Base-by-base conservation (phyloP, 2,329 filamentous ascomycete genomes). In the Geosmithia flava region DNA sequence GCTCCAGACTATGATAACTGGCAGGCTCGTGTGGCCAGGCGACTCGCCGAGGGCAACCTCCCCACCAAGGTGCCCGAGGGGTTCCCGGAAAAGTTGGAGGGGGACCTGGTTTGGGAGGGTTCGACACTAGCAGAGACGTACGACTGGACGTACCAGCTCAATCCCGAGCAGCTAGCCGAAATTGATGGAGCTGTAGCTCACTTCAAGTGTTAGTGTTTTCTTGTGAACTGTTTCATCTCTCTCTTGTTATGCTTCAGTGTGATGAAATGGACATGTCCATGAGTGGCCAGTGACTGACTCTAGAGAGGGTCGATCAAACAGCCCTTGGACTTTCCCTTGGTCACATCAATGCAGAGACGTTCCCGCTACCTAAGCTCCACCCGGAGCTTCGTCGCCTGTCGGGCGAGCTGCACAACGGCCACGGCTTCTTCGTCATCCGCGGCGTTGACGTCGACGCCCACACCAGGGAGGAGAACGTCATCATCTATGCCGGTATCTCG, bases 341-440 rank as follows among this genome's bases (percentile, higher is more conserved):
- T 8, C 56, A 70, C 41, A 59, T 82, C 45, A 64, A 56, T 7
- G 64, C 68, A 49, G 64, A 69, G 3, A 80, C 70, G 0, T 83
- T 83, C 42, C 76, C 77, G 0, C 61, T 83, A 0, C 74, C 75
- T 0, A 69, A 56, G 0, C 62, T 82, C 0, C 72, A 75, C 50
- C 45, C 59, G 0, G 66, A 66, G 11, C 66, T 83, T 2, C 71
- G 76, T 3, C 60, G 61, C 0, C 58, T 81, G 10, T 78, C 76
- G 0, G 55, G 63, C 10, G 75, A 80, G 50, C 58, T 83, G 1
- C 76, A 81, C 56, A 60, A 65, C 27, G 77, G 78, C 2, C 70
- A 73, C 46, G 80, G 80, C 2, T 81, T 83, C 63, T 75, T 75
- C 45, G 76, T 81, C 2, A 58, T 84, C 16, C 72, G 77, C 2